Percentiles rank a stretch among this genome's conserved stretches.
Evolutionary conservation across 345 rosid genomes (phyloP).

Genomic region (Heritiera fomes): DNA sequence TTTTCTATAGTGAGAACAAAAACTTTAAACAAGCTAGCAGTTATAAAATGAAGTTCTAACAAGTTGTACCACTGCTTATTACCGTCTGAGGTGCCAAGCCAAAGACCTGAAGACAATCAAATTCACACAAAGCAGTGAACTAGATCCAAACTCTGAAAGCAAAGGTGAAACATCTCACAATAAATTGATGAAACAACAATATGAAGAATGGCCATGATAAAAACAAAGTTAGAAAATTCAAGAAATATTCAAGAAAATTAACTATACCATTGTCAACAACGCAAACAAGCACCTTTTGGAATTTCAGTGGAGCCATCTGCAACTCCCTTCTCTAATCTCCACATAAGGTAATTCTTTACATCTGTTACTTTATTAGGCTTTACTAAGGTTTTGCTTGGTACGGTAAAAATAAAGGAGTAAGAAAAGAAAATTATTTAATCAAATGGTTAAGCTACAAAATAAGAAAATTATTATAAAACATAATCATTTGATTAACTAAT

Average conservation of each 20-base stretch:
- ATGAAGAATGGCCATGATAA: not conserved
- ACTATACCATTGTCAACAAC: not conserved
- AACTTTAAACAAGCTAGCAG: not conserved
- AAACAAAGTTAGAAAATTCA: not conserved
- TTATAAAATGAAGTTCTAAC: not conserved
- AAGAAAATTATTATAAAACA: no score
- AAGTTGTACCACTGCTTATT: not conserved
- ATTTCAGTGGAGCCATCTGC: constrained; percentile 92
- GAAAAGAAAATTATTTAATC: no score
- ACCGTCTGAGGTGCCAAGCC: constrained; percentile 15
- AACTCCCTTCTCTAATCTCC: constrained; percentile 85
- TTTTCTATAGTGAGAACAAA: not conserved
- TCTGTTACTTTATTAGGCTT: constrained; percentile 76
- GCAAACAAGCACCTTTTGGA: constrained; percentile 59
- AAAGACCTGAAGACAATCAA: not conserved
- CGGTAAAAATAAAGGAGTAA: no score
- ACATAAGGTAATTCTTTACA: constrained; percentile 61
- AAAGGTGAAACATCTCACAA: not conserved
- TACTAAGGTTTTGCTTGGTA: constrained; percentile 25
- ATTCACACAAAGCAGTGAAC: not conserved
- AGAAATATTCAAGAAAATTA: not conserved
- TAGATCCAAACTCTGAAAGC: not conserved
- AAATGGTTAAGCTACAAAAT: no score
- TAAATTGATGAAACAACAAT: not conserved
- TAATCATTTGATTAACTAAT: no score